A percentile compares a stretch with the other conserved stretches of the same genome.
Conservation (phyloP, 179 eudicot species). For the Gypsophila paniculata region DNA sequence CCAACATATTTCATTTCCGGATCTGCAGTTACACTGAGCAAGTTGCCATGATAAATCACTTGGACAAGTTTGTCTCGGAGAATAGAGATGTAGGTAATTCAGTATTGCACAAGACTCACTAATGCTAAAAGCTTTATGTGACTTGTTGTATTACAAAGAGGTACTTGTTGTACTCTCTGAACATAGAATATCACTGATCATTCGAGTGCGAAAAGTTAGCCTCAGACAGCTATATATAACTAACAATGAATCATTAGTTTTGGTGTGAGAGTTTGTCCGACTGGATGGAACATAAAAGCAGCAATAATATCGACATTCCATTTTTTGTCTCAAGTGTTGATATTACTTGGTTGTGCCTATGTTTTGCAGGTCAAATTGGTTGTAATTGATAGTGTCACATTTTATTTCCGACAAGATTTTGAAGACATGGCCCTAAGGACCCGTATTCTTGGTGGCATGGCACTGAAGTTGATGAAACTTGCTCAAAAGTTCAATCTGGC, state of each 20-base stretch:
- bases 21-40: conserved; percentile 94
- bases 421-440: conserved; percentile 90
- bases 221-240: neutral
- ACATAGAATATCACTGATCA: neutral
- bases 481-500: conserved; percentile 70
- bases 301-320: neutral
- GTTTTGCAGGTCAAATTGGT: conserved; percentile 71
- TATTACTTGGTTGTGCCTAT: neutral
- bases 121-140: neutral
- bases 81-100: conserved; percentile 67
- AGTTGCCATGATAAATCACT: conserved; percentile 72
- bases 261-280: neutral
- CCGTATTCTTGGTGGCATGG: conserved; percentile 73
- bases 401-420: conserved; percentile 97
- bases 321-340: neutral
- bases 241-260: neutral
- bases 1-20: conserved; percentile 74
- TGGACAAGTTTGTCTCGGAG: conserved; percentile 75
- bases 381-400: conserved; percentile 77
- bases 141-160: neutral
- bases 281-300: too few relatives aligned
- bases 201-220: neutral
- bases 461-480: conserved; percentile 81
- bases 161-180: neutral
- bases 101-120: conserved; percentile 4